Base-by-base conservation (phyloP, 129 eudicot species). In the Heracleum sosnowskyi region DNA sequence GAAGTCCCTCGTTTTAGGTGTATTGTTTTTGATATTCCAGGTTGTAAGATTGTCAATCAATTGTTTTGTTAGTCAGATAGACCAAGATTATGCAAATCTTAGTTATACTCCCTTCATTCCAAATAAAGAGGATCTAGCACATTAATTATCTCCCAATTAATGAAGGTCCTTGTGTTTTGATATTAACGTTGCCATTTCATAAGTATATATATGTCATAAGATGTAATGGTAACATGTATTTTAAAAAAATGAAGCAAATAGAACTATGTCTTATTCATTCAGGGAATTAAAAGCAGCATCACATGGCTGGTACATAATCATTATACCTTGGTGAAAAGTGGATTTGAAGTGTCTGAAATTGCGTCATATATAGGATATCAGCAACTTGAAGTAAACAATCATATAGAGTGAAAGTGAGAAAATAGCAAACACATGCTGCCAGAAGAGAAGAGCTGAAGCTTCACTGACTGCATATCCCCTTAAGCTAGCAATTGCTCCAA, bases 401-500 rank as follows among this genome's bases (percentile, higher is more conserved):
- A 87, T 79, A 82, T 88, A 91, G 73, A 93, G 76, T 11, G 98
- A 84, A 78, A 91, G 83, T 16, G 96, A 93, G 39, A 93, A 84
- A 44, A 93, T 77, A 11, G 93, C 96, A 39, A 82, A 84, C 7
- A 85, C 76, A 49, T 93, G 98, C 81, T 93, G 96, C 98, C 98
- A 93, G 79, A 93, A 93, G 36, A 93, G 89, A 16, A 93, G 78
- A 0, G 98, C 96, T 40, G 98, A 93, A 40, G 98, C 96, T 82
- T 93, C 98, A 18, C 88, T 79, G 28, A 91, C 96, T 20, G 97
- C 98, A 76, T 93, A 93, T 16, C 98, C 97, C 79, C 98, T 86
- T 81, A 93, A 86, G 76, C 97, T 93, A 73, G 98, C 96, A 74
- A 93, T 89, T 53, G 98, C 97, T 26, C 98, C 98, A 55, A 93